Evolutionary conservation across 768 basidiomycete genomes (phyloP).

Genomic region (Tephrocybe sp.): DNA sequence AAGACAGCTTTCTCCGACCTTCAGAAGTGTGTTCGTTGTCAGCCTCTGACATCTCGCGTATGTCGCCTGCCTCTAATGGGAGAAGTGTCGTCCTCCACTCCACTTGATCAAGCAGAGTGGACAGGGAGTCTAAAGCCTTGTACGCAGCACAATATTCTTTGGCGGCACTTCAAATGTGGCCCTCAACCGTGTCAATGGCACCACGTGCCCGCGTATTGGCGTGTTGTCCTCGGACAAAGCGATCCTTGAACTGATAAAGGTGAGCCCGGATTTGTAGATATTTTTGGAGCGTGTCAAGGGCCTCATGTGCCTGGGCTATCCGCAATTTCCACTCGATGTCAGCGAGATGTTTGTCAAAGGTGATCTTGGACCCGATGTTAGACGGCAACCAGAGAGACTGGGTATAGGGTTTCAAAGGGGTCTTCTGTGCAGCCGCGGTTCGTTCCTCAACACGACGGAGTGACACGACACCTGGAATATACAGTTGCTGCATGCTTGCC

Average conservation of each 20-base stretch:
- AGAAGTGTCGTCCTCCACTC: neutral
- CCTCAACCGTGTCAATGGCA: slow-evolving; percentile 1
- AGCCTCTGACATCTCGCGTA: slow-evolving; percentile 11
- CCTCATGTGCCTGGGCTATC: slow-evolving; percentile 12
- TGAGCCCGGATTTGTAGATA: slow-evolving; percentile 7
- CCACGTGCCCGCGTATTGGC: slow-evolving; percentile 8
- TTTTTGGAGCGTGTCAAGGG: slow-evolving; percentile 9
- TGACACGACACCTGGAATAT: slow-evolving; percentile 11
- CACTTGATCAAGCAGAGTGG: neutral
- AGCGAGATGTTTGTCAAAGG: neutral
- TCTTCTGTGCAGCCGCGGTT: neutral
- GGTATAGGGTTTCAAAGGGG: neutral
- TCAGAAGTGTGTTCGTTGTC: slow-evolving; percentile 1
- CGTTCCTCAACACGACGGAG: neutral
- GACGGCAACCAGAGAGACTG: slow-evolving; percentile 11
- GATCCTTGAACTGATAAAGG: slow-evolving; percentile 12
- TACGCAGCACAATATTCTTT: slow-evolving; percentile 8
- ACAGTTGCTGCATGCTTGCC: slow-evolving; percentile 11
- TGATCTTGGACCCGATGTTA: neutral
- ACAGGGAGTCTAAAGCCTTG: neutral
- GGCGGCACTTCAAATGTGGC: neutral
- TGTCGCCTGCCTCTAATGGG: slow-evolving; percentile 8
- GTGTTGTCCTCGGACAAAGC: slow-evolving; percentile 6
- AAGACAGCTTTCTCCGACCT: slow-evolving; percentile 8
- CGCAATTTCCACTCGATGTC: slow-evolving; percentile 12